Percentiles rank a stretch among this genome's conserved stretches.
Conservation (phyloP, 495 filamentous ascomycete species). For the Apiosordaria backusii region DNA sequence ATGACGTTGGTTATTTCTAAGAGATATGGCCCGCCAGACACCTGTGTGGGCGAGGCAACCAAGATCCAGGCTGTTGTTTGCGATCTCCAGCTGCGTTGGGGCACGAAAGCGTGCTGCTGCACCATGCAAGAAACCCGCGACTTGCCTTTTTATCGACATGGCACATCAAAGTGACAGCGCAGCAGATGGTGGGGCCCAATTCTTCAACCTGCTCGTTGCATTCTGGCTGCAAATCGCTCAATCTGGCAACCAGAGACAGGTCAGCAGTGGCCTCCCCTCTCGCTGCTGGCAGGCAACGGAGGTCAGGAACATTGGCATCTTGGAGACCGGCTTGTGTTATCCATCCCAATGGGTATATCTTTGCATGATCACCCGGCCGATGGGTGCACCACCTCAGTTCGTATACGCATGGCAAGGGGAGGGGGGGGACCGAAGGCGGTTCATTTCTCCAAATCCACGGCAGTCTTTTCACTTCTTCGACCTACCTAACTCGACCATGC, state of each 20-base stretch:
- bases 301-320: background rate
- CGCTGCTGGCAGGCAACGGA: background rate
- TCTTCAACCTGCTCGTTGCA: conserved; percentile 7
- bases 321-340: background rate
- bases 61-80: background rate
- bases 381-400: background rate
- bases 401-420: background rate
- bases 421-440: background rate
- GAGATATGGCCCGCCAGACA: background rate
- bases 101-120: background rate
- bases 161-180: conserved; percentile 3
- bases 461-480: background rate
- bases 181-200: background rate
- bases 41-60: background rate
- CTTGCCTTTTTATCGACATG: background rate
- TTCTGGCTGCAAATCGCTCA: conserved; percentile 13
- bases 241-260: conserved; percentile 13
- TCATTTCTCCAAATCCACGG: background rate
- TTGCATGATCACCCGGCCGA: background rate
- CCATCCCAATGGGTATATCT: background rate
- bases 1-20: background rate
- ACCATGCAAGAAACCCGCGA: background rate
- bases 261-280: conserved; percentile 1
- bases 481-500: background rate
- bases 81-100: background rate